Evolutionary conservation across 805 yeast species (phyloP), one percentile per base, ranked within the genome.

Genomic region (Nakazawaea peltata): DNA sequence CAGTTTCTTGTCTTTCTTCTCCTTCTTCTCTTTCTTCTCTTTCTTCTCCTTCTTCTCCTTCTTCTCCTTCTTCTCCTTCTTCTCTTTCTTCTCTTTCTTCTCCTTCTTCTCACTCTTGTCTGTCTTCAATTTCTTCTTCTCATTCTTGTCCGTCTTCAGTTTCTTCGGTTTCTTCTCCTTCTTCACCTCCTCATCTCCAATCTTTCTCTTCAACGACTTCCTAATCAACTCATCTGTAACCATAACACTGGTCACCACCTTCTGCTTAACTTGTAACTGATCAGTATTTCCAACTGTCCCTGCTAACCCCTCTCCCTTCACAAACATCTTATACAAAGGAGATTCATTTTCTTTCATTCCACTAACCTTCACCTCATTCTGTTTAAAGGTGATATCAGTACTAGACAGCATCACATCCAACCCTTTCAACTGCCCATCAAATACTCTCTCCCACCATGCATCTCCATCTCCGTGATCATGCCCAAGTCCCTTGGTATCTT

Each of bases 381-480:
- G 82, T 18, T 63, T 63, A 46, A 83, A 78, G 7, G 64, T 53
- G 0, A 83, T 66, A 4, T 49, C 51, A 3, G 32, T 40, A 2
- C 51, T 35, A 2, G 24, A 42, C 10, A 45, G 30, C 16, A 37
- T 41, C 41, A 85, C 84, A 39, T 83, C 86, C 33, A 92, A 54
- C 7, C 75, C 71, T 50, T 85, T 84, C 44, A 90, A 67, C 45
- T 87, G 96, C 2, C 96, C 96, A 56, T 90, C 97, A 61, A 92
- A 92, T 30, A 90, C 65, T 44, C 84, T 70, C 46, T 90, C 98
- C 98, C 98, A 90, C 98, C 98, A 90, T 30, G 85, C 81, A 44
- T 84, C 95, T 12, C 78, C 72, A 45, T 85, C 92, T 34, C 76
- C 79, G 31, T 65, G 61, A 18, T 74, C 77, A 51, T 81, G 80